phyloP scores from a whole-genome alignment of 2,329 filamentous ascomycete genomes.

The Aureobasidium leucospermi region DNA sequence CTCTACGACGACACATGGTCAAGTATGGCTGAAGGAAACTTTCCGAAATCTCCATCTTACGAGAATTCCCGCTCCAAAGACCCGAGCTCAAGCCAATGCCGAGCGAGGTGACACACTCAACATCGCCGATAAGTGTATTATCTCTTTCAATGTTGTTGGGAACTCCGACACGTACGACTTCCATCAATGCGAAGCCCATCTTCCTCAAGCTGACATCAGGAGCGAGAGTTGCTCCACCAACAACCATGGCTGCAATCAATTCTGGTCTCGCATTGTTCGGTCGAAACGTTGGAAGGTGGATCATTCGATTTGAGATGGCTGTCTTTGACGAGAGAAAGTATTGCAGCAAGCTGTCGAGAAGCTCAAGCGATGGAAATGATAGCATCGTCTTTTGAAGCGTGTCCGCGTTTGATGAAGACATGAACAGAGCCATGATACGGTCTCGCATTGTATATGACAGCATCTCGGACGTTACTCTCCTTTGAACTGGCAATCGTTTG shows the following conservation, averaged over 20 bases:
- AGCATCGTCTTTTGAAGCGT: conserved; percentile 46
- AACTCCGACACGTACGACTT: conserved; percentile 37
- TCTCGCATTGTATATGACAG: conserved; percentile 43
- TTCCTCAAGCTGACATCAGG: conserved; percentile 52
- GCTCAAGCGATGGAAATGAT: conserved; percentile 55
- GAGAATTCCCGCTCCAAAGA: conserved; percentile 52
- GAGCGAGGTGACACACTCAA: conserved; percentile 46
- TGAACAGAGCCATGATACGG: conserved; percentile 55
- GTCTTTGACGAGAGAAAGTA: conserved; percentile 44
- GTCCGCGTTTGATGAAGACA: conserved; percentile 50
- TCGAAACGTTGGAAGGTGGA: conserved; percentile 55
- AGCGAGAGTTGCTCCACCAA: conserved; percentile 54
- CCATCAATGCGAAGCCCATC: conserved; percentile 49
- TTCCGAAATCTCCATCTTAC: conserved; percentile 53
- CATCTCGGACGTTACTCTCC: conserved; percentile 36
- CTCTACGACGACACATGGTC: conserved; percentile 48
- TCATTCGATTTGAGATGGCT: conserved; percentile 44
- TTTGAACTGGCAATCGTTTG: conserved; percentile 28
- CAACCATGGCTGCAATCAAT: conserved; percentile 52
- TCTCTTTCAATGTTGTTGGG: conserved; percentile 40
- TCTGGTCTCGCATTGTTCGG: conserved; percentile 51
- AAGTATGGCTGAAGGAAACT: conserved; percentile 49
- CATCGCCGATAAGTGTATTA: conserved; percentile 44
- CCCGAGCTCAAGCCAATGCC: conserved; percentile 46
- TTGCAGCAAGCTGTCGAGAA: conserved; percentile 55